Conservation (phyloP, 306 rosid species). For the Prunus fruticosa region DNA sequence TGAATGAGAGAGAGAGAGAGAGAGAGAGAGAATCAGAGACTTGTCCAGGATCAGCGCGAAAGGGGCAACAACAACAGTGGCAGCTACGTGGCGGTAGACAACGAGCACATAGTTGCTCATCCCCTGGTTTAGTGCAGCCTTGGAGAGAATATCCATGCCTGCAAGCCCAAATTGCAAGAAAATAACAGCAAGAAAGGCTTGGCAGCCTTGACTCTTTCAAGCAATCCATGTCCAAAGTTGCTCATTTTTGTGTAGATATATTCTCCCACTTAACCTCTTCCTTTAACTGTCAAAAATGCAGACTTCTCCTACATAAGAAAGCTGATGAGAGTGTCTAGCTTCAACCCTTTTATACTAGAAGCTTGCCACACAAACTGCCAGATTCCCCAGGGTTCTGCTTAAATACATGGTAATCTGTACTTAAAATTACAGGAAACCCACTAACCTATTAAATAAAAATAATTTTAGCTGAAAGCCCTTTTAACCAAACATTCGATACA, state of each 20-base stretch:
- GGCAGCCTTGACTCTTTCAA: conserved; percentile 22
- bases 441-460: neutral
- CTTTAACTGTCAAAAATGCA: neutral
- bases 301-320: neutral
- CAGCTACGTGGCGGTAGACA: conserved; percentile 81
- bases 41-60: conserved; percentile 71
- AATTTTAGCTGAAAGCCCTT: neutral
- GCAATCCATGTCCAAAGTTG: neutral
- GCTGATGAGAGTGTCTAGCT: neutral
- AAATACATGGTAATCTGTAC: neutral
- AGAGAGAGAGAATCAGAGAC: conserved; percentile 25
- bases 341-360: neutral
- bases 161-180: conserved; percentile 79
- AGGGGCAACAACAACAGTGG: conserved; percentile 65
- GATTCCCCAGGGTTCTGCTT: neutral
- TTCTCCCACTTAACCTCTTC: neutral
- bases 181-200: conserved; percentile 68
- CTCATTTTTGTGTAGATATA: neutral
- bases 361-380: neutral
- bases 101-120: conserved; percentile 88
- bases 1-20: neutral
- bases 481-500: neutral
- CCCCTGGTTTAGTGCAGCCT: conserved; percentile 86
- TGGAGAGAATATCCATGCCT: conserved; percentile 73
- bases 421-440: neutral